Conservation (phyloP, 805 yeast species). For the Candida takata region DNA sequence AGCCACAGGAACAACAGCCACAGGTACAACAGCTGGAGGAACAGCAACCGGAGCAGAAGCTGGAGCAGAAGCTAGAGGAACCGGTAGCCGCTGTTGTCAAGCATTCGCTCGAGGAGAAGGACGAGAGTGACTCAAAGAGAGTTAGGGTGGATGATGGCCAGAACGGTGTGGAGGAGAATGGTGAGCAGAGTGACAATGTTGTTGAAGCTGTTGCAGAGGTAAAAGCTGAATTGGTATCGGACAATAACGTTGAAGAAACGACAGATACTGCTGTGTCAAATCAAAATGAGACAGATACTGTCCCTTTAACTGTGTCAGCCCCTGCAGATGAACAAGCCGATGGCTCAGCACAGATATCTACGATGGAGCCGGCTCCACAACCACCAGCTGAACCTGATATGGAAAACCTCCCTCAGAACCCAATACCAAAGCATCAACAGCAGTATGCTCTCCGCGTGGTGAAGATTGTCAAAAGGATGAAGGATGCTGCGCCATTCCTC, state of each 20-base stretch:
- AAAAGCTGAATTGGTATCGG: no score
- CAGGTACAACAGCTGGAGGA: background rate
- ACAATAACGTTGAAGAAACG: no score
- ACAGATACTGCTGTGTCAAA: no score
- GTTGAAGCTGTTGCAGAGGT: no score
- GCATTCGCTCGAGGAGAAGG: conserved; percentile 6
- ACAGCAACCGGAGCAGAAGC: background rate
- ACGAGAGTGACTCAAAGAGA: conserved; percentile 7
- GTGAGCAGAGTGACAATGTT: no score
- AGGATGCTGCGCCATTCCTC: conserved; percentile 87
- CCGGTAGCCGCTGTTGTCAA: no score
- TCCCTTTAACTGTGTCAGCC: no score
- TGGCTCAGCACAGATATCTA: no score
- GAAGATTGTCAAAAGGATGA: conserved; percentile 80
- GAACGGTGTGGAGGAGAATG: no score
- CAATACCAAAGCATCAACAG: conserved; percentile 78
- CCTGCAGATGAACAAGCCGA: no score
- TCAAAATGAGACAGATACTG: no score
- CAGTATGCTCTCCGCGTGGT: conserved; percentile 72
- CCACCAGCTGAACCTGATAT: conserved; percentile 72
- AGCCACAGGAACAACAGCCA: background rate
- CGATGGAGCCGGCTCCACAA: conserved; percentile 60
- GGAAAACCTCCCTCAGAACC: conserved; percentile 56
- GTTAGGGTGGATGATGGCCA: conserved; percentile 6
- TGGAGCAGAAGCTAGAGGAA: background rate